phyloP scores from a whole-genome alignment of 2,329 filamentous ascomycete species.

The Huntiella decipiens region DNA sequence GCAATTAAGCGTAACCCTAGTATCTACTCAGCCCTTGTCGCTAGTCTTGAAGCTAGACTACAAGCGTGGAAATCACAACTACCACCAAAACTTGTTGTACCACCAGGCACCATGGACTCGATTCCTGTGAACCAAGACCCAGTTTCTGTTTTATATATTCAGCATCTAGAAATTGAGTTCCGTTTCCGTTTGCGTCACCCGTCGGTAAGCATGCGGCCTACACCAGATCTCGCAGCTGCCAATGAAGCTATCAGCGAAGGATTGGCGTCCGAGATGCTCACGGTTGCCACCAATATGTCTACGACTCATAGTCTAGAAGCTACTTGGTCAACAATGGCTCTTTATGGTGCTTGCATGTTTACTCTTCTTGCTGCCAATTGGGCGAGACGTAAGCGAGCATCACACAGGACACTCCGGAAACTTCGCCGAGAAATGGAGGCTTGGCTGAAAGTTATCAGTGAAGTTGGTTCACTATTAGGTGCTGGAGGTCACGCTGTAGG shows the following conservation, averaged over 20 bases:
- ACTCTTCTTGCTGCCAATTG: slow-evolving; percentile 51
- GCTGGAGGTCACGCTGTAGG: slow-evolving; percentile 25
- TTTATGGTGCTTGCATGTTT: slow-evolving; percentile 56
- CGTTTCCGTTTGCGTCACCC: slow-evolving; percentile 42
- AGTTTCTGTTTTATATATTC: slow-evolving; percentile 28
- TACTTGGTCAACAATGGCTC: slow-evolving; percentile 56
- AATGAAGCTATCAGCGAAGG: slow-evolving; percentile 48
- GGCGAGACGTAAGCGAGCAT: slow-evolving; percentile 43
- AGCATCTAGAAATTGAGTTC: slow-evolving; percentile 36
- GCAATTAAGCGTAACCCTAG: slow-evolving; percentile 42
- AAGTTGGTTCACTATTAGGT: slow-evolving; percentile 35
- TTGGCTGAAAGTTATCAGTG: slow-evolving; percentile 50
- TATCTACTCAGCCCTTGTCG: slow-evolving; percentile 45
- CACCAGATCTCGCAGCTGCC: slow-evolving; percentile 36
- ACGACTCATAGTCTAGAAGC: slow-evolving; percentile 52
- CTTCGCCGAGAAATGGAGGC: slow-evolving; percentile 48
- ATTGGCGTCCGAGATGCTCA: slow-evolving; percentile 44
- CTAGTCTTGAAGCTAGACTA: slow-evolving; percentile 45
- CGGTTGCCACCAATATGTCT: slow-evolving; percentile 37
- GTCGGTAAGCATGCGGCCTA: slow-evolving; percentile 35
- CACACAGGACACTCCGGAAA: slow-evolving; percentile 35
- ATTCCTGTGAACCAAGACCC: slow-evolving; percentile 21
- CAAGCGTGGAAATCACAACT: slow-evolving; percentile 43
- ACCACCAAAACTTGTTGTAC: slow-evolving; percentile 32
- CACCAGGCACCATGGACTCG: slow-evolving; percentile 19